These are phyloP conservation scores for Pseudogymnoascus pannorum DNA, from an alignment of 2,329 filamentous ascomycete species.

Conservation along the genomic window DNA sequence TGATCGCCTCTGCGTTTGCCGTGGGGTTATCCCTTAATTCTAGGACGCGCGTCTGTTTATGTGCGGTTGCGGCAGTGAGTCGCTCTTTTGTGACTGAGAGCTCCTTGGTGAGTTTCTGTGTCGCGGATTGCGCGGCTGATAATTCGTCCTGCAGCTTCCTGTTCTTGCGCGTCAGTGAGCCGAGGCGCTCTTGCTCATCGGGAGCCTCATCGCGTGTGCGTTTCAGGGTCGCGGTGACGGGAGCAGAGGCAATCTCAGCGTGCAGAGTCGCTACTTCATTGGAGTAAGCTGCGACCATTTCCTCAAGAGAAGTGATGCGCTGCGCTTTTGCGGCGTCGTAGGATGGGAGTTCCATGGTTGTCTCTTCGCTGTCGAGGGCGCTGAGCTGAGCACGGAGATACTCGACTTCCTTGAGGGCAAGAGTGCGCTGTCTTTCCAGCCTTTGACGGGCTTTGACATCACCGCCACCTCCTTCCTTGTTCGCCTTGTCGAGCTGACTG, in stretches of 20 bases:
- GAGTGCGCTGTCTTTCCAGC: constrained; percentile 74
- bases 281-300: constrained; percentile 81
- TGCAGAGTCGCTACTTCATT: constrained; percentile 69
- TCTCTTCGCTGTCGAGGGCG: constrained; percentile 80
- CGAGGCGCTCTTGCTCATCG: constrained; percentile 58
- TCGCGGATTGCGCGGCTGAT: constrained; percentile 59
- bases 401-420: constrained; percentile 88
- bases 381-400: constrained; percentile 89
- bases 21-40: constrained; percentile 90
- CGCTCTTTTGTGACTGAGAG: constrained; percentile 66
- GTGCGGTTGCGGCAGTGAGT: constrained; percentile 56
- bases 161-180: constrained; percentile 80
- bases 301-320: constrained; percentile 74
- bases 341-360: constrained; percentile 72
- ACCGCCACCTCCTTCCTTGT: constrained; percentile 39
- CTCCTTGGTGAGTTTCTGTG: constrained; percentile 66
- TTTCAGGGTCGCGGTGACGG: constrained; percentile 50
- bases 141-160: constrained; percentile 76
- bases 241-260: constrained; percentile 57
- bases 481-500: constrained; percentile 64
- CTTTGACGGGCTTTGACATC: constrained; percentile 60
- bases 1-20: constrained; percentile 74
- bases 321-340: constrained; percentile 68
- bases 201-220: constrained; percentile 50
- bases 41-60: constrained; percentile 72